Conservation (phyloP, 2,329 filamentous ascomycete genomes). For the Stenocarpella maydis region DNA sequence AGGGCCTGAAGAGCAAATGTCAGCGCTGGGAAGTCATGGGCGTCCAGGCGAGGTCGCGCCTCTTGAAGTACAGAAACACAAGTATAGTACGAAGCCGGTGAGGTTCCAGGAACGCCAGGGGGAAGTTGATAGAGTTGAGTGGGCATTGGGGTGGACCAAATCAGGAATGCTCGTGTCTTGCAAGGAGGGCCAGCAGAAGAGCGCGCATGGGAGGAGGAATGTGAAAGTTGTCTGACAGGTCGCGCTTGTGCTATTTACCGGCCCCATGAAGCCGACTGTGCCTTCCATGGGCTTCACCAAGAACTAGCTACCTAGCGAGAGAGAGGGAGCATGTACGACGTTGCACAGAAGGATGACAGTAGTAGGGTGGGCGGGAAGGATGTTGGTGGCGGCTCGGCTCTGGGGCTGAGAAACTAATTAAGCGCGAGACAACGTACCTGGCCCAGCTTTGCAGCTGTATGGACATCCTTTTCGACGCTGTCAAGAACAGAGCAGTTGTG, state of each 20-base stretch:
- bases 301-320: background rate
- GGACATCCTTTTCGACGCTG: conserved; percentile 86
- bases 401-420: conserved; percentile 14
- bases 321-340: conserved; percentile 4
- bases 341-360: conserved; percentile 11
- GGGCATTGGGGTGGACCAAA: conserved; percentile 14
- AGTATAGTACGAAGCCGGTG: conserved; percentile 1
- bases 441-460: conserved; percentile 84
- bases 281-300: background rate
- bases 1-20: conserved; percentile 84
- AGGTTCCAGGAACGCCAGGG: conserved; percentile 21
- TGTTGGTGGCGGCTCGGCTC: conserved; percentile 11
- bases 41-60: conserved; percentile 18
- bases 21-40: conserved; percentile 61
- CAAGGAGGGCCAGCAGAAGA: background rate
- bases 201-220: background rate
- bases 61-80: conserved; percentile 27
- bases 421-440: conserved; percentile 76
- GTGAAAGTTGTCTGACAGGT: background rate
- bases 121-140: conserved; percentile 9
- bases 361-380: conserved; percentile 1
- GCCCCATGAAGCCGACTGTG: conserved; percentile 10
- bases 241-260: conserved; percentile 8
- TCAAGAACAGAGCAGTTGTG: conserved; percentile 82
- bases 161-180: conserved; percentile 39